phyloP scores from a whole-genome alignment of 1,284 basidiomycete genomes.

The Leccinum solheimii region DNA sequence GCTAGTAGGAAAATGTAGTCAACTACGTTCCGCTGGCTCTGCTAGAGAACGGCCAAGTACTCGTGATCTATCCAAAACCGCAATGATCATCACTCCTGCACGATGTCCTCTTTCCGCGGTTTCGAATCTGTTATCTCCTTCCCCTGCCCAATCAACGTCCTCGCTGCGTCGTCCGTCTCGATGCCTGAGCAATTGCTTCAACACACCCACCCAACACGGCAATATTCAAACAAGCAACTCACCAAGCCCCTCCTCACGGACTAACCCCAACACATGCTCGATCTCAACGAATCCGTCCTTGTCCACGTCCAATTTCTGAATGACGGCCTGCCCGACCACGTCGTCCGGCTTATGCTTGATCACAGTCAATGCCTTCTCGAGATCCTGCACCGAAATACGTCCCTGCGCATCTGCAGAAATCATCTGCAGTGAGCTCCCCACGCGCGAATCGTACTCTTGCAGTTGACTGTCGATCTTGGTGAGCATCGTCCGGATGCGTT shows the following conservation, averaged over 20 bases:
- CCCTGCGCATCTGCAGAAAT: conserved; percentile 93
- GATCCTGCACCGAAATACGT: conserved; percentile 86
- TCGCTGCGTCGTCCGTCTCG: conserved; percentile 71
- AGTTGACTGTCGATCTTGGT: conserved; percentile 95
- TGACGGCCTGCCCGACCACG: conserved; percentile 84
- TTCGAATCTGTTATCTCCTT: conserved; percentile 73
- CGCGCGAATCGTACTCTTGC: conserved; percentile 87
- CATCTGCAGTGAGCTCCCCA: conserved; percentile 91
- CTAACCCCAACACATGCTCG: conserved; percentile 78
- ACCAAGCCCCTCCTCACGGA: conserved; percentile 80
- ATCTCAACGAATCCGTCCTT: conserved; percentile 93
- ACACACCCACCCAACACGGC: neutral
- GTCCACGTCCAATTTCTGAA: conserved; percentile 95
- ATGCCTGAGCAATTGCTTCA: conserved; percentile 43
- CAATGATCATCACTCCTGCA: conserved; percentile 55
- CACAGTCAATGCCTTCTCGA: conserved; percentile 87
- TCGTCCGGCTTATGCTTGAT: conserved; percentile 95
- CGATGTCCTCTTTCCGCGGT: conserved; percentile 85
- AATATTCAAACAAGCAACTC: conserved; percentile 19
- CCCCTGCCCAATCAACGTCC: conserved; percentile 72
- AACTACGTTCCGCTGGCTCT: neutral
- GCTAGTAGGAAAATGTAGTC: neutral
- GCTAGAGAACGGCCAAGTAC: neutral
- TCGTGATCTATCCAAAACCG: neutral
- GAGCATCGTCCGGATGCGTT: conserved; percentile 94